Evolutionary conservation across 2,329 filamentous ascomycete species (phyloP).

Genomic region (Pyrenophora seminiperda): DNA sequence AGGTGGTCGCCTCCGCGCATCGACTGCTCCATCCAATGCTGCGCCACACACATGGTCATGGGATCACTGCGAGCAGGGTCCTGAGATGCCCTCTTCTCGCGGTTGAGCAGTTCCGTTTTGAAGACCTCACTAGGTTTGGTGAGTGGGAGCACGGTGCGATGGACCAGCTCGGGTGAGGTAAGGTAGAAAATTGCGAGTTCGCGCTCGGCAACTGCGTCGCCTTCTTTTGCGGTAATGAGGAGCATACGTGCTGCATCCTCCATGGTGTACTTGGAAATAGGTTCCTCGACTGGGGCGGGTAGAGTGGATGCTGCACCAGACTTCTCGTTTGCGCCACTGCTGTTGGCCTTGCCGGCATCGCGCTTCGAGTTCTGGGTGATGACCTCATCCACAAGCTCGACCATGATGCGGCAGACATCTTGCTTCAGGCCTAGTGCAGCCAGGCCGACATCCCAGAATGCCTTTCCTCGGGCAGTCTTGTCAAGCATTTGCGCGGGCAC

Average conservation of each 20-base stretch:
- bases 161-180: conserved; percentile 83
- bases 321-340: conserved; percentile 24
- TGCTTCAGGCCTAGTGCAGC: conserved; percentile 88
- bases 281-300: conserved; percentile 25
- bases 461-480: conserved; percentile 67
- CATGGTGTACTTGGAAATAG: conserved; percentile 69
- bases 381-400: conserved; percentile 73
- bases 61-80: conserved; percentile 75
- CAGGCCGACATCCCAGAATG: conserved; percentile 88
- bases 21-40: conserved; percentile 96
- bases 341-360: conserved; percentile 39
- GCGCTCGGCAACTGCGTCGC: conserved; percentile 83
- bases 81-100: conserved; percentile 58
- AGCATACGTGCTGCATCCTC: conserved; percentile 86
- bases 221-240: conserved; percentile 92
- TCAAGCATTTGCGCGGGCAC: conserved; percentile 63
- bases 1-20: conserved; percentile 84
- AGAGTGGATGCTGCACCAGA: conserved; percentile 16
- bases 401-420: conserved; percentile 82
- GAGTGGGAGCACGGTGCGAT: conserved; percentile 79
- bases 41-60: conserved; percentile 87
- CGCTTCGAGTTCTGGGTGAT: conserved; percentile 72
- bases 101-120: conserved; percentile 81
- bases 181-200: conserved; percentile 94
- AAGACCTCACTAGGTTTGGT: conserved; percentile 87